phyloP scores from a whole-genome alignment of 2,329 filamentous ascomycete genomes.

The Cladorrhinum sp. region DNA sequence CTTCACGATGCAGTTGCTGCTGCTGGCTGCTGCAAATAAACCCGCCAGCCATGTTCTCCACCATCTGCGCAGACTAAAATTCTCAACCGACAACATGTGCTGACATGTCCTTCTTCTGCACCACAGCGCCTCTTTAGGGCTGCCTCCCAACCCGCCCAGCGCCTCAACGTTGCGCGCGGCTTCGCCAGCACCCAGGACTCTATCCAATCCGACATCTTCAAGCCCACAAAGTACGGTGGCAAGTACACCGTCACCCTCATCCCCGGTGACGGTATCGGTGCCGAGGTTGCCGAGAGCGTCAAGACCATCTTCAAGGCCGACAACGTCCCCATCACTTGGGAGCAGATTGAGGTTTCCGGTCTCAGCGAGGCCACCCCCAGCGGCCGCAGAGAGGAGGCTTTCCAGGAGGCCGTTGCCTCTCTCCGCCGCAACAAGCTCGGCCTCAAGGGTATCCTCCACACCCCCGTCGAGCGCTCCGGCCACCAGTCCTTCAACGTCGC shows the following conservation, averaged over 20 bases:
- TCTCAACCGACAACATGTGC: slow-evolving; percentile 11
- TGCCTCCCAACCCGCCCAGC: slow-evolving; percentile 43
- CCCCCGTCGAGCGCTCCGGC: slow-evolving; percentile 90
- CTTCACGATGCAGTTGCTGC: background rate
- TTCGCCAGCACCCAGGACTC: slow-evolving; percentile 80
- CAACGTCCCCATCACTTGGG: slow-evolving; percentile 98
- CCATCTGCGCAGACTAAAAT: slow-evolving; percentile 6
- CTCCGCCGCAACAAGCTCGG: slow-evolving; percentile 98
- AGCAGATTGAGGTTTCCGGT: slow-evolving; percentile 94
- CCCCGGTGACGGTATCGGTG: slow-evolving; percentile 97
- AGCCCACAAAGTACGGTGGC: slow-evolving; percentile 97
- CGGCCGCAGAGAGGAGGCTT: slow-evolving; percentile 89
- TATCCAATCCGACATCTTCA: slow-evolving; percentile 93
- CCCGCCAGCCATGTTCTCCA: slow-evolving; percentile 11
- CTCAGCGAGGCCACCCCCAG: slow-evolving; percentile 68
- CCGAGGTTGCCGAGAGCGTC: slow-evolving; percentile 95
- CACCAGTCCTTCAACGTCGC: slow-evolving; percentile 99
- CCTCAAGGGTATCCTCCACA: slow-evolving; percentile 98
- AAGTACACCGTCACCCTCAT: slow-evolving; percentile 99
- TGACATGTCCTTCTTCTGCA: slow-evolving; percentile 26
- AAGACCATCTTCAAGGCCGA: slow-evolving; percentile 99
- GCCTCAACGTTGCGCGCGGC: slow-evolving; percentile 44
- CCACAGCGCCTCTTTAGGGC: slow-evolving; percentile 50
- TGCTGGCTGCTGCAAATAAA: no score
- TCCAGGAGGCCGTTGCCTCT: slow-evolving; percentile 91